Evolutionary conservation across 345 rosid species (phyloP), one percentile per base, ranked within the genome.

Genomic region (Sonneratia caseolaris): DNA sequence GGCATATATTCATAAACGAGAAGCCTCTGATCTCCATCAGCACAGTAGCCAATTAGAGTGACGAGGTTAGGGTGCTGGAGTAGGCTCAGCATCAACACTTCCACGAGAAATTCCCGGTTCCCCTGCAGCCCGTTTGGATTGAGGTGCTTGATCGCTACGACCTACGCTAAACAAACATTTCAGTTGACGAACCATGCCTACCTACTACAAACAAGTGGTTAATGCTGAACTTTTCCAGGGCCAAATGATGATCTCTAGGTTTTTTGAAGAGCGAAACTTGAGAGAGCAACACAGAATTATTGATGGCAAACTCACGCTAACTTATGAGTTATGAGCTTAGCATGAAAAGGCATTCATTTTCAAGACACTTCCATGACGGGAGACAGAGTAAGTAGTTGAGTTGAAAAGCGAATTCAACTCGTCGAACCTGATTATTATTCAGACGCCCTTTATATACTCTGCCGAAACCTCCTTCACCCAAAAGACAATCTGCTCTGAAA

Each of bases 11-110:
- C 97, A 38, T 92, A 92, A 49, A 90, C 94, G 77, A 92, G 80
- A 81, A 90, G 98, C 82, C 96, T 85, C 78, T 92, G 97, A 83
- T 92, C 97, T 74, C 97, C 97, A 81, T 90, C 96, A 70, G 96
- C 96, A 77, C 96, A 92, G 49, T 90, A 92, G 22, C 98, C 98
- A 37, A 83, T 90, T 27, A 90, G 77, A 73, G 90, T 92, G 70
- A 92, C 97, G 68, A 90, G 91, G 80, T 92, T 91, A 35, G 90
- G 90, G 80, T 92, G 95, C 79, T 92, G 95, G 77, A 90, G 96
- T 59, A 92, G 82, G 79, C 95, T 92, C 78, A 90, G 72, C 94
- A 90, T 90, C 68, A 90, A 74, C 43, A 92, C 97, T 87, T 90
- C 97, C 56, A 92, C 96, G 24, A 90, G 94, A 74, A 92, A 92